Evolutionary conservation across 225 moss, liverwort and hornwort genomes (phyloP).

Genomic region (Straminergon stramineum): DNA sequence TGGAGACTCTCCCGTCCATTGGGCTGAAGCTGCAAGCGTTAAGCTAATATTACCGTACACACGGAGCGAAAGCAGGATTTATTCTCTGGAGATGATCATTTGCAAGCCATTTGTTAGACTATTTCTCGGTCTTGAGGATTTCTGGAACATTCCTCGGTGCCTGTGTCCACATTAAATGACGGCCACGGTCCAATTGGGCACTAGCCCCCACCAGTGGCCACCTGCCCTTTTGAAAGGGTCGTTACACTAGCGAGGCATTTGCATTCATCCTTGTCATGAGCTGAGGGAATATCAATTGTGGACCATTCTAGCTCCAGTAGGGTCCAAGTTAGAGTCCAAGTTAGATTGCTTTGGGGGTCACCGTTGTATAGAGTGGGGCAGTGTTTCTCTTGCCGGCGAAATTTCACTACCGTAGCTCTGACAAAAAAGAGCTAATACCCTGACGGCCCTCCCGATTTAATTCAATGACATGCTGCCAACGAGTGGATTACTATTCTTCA

Average conservation of each 20-base stretch:
- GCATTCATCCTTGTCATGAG: no score
- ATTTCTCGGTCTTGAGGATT: background rate
- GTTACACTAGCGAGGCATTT: background rate
- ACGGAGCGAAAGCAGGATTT: background rate
- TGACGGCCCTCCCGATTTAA: background rate
- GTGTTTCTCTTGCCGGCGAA: background rate
- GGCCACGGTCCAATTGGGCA: background rate
- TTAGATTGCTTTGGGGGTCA: background rate
- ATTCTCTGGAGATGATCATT: conserved; percentile 3
- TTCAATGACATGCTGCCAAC: background rate
- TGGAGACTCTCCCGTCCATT: background rate
- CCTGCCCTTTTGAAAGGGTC: background rate
- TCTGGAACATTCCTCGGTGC: background rate
- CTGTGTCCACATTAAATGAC: background rate
- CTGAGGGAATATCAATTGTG: background rate
- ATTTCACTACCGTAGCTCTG: background rate
- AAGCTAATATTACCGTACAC: background rate
- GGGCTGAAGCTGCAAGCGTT: background rate
- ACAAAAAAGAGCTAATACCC: background rate
- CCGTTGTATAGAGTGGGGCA: background rate
- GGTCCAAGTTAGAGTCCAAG: background rate
- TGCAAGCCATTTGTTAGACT: background rate
- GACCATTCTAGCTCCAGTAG: background rate
- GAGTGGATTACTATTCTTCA: background rate
- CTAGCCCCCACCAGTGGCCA: background rate